phyloP scores from a whole-genome alignment of 768 basidiomycete species.

The Sporobolomyces pararoseus region DNA sequence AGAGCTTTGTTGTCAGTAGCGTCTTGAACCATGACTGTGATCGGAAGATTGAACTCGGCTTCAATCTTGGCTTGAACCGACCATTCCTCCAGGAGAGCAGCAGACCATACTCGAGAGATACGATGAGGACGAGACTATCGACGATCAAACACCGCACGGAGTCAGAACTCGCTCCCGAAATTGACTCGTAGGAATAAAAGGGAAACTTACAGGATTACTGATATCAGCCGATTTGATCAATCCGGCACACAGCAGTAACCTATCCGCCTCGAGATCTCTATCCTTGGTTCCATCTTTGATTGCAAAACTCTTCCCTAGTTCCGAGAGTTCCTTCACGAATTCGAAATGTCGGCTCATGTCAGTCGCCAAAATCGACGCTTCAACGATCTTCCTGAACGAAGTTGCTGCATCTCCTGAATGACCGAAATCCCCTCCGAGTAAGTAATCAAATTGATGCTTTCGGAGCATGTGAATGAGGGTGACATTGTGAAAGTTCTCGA shows the following conservation, averaged over 20 bases:
- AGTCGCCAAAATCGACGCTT: conserved; percentile 78
- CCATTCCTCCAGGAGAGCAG: conserved; percentile 86
- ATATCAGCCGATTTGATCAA: conserved; percentile 98
- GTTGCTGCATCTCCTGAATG: conserved; percentile 35
- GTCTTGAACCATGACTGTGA: conserved; percentile 54
- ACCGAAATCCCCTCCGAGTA: conserved; percentile 42
- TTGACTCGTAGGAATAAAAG: background rate
- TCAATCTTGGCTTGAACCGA: conserved; percentile 82
- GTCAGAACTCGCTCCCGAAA: background rate
- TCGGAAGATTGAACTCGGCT: conserved; percentile 66
- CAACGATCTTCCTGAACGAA: conserved; percentile 68
- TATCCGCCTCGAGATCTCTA: conserved; percentile 50
- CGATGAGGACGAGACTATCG: conserved; percentile 79
- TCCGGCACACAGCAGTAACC: conserved; percentile 77
- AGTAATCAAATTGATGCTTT: conserved; percentile 41
- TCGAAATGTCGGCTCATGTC: conserved; percentile 88
- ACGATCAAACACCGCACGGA: background rate
- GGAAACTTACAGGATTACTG: conserved; percentile 80
- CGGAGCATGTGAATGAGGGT: conserved; percentile 46
- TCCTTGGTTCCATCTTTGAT: conserved; percentile 24
- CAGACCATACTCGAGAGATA: conserved; percentile 90
- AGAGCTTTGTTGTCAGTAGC: conserved; percentile 58
- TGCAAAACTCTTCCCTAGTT: conserved; percentile 53
- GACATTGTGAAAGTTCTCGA: conserved; percentile 59
- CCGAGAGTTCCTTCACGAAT: conserved; percentile 68